Evolutionary conservation across 306 rosid species (phyloP), one percentile per base, ranked within the genome.

Genomic region (Senna siamea): DNA sequence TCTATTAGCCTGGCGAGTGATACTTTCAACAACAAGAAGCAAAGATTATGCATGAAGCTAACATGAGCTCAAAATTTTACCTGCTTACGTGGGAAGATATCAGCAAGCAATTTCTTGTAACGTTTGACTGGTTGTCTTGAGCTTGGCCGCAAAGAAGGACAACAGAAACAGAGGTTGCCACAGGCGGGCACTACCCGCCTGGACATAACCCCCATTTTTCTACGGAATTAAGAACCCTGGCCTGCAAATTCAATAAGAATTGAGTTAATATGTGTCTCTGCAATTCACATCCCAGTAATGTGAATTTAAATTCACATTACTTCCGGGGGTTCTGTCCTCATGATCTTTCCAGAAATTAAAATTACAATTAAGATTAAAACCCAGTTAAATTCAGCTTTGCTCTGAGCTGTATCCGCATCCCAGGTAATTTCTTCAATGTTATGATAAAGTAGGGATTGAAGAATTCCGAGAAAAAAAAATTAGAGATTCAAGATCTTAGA

Each of bases 61-160:
- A 22, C 18, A 76, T 19, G 44, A 72, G 48, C 69, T 17, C 70
- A 78, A 69, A 77, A 79, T 12, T 13, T 58, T 64, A 93, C 98
- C 98, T 91, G 96, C 76, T 89, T 80, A 9, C 87, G 92, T 19
- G 96, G 98, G 69, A 94, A 85, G 62, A 89, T 89, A n/a, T 89
- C 93, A 57, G 93, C 79, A 1, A 94, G 85, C 86, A 94, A 67
- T 85, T 89, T 91, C 84, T 91, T 91, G 85, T 91, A 94, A 51
- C 97, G 98, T 79, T 94, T 94, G 74, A 94, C 96, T 0, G 97
- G 98, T 70, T 94, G 97, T 63, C 98, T 85, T 6, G 98, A 94
- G 64, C 98, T 90, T 9, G 98, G 93, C 51, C 96, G 84, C 82
- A 94, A 65, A 7, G 98, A 72, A 74, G 98, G 98, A 79, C 98